Evolutionary conservation across 805 yeast genomes (phyloP), one percentile per base, ranked within the genome.

Genomic region (Kodamaea sagamina): DNA sequence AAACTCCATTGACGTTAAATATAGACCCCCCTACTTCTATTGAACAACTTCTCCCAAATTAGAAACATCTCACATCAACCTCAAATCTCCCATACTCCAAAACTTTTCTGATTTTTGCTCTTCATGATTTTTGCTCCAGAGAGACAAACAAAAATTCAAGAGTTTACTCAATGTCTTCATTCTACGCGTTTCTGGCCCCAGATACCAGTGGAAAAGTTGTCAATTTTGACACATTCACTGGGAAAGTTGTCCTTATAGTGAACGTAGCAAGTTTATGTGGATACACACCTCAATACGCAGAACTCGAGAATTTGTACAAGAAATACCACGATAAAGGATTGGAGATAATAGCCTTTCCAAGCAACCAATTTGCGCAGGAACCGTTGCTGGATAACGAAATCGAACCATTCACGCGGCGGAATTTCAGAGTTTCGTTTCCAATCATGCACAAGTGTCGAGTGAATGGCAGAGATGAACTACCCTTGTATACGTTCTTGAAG

Each of bases 361-460:
- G 96, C 66, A 86, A 88, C 67, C 96, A 89, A 62, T 89, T 89
- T 61, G 90, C 85, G 17, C 85, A 93, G 71, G 87, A 90, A 65
- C 84, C 93, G 52, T 82, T 82, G 3, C 58, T 77, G 2, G 80
- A 77, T 39, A 77, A 34, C 3, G 44, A 56, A 21, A 57, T 68
- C 12, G 57, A 54, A 13, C 31, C 36, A 15, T 48, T 46, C 12
- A 56, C 58, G 13, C 57, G 57, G 12, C 17, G 39, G 15, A 46
- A 49, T 22, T 70, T 51, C 40, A 59, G 59, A 1, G 71, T 69
- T 4, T 55, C 65, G 7, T 71, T 67, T 48, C 74, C 72, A 8
- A 59, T 71, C 2, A 53, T 70, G 62, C 50, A 55, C 17, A 71
- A 70, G 49, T 55, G 65, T 12, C 40, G 50, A 1, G 73, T 71